These are phyloP conservation scores for Sordariomycetes sp. DNA, from an alignment of 2,329 filamentous ascomycete genomes.

Conservation along the genomic window DNA sequence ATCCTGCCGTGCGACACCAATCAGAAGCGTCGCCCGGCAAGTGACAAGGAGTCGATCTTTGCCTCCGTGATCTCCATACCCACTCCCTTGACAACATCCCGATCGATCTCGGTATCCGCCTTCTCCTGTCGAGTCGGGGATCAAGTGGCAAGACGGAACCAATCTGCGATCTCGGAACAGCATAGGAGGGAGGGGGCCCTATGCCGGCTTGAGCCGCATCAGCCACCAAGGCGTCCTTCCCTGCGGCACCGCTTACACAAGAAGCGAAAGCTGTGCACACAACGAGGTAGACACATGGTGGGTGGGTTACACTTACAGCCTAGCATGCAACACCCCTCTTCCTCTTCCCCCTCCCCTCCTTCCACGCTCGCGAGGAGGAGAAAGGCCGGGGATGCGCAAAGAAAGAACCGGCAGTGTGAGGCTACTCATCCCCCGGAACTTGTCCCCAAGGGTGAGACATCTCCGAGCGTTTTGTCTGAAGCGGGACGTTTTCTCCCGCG, in stretches of 20 bases:
- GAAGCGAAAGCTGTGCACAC: not conserved
- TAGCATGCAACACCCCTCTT: not conserved
- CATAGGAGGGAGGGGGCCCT: not conserved
- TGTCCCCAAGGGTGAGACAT: too few species aligned
- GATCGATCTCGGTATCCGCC: too few species aligned
- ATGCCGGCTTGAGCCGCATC: not conserved
- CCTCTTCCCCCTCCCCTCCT: not conserved
- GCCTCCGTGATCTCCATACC: too few species aligned
- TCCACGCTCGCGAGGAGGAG: not conserved
- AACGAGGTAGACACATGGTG: not conserved
- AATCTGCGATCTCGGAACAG: not conserved
- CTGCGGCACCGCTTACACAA: not conserved
- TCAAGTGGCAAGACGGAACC: not conserved
- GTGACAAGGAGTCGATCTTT: too few species aligned
- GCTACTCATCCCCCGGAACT: not conserved
- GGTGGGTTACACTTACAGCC: not conserved
- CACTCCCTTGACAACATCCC: too few species aligned
- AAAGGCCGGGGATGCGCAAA: not conserved
- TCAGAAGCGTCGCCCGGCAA: too few species aligned
- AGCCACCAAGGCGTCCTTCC: not conserved
- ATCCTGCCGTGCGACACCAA: too few species aligned
- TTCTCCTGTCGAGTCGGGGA: too few species aligned
- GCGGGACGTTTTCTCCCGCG: not conserved
- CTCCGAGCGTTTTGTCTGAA: too few species aligned
- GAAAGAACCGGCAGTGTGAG: not conserved